Conservation (phyloP, 805 yeast species). For the Zygosaccharomyces bisporus region DNA sequence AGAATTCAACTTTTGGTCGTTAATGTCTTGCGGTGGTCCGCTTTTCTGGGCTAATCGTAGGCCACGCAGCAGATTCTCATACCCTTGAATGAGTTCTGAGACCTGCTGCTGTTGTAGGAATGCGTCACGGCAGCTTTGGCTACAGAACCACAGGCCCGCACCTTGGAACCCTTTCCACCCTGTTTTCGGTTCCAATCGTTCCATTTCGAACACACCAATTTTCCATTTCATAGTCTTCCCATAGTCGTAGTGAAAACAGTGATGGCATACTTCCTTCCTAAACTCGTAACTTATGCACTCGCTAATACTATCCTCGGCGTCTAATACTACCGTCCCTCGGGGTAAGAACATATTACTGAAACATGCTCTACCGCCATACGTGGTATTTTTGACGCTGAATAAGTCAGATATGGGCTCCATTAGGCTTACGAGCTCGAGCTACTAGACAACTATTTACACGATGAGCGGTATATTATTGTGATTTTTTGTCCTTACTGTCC, state of each 20-base stretch:
- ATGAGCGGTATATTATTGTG: not conserved
- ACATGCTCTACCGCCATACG: slow-evolving; percentile 46
- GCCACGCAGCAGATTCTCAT: slow-evolving; percentile 33
- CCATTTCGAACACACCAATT: slow-evolving; percentile 19
- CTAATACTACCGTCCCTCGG: slow-evolving; percentile 40
- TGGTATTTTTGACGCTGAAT: slow-evolving; percentile 18
- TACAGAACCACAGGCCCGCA: slow-evolving; percentile 53
- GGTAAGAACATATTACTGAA: slow-evolving; percentile 44
- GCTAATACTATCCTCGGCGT: slow-evolving; percentile 44
- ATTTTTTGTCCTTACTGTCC: not conserved
- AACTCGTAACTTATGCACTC: slow-evolving; percentile 49
- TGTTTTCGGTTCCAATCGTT: slow-evolving; percentile 4
- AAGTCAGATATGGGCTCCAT: slow-evolving; percentile 3
- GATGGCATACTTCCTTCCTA: slow-evolving; percentile 58
- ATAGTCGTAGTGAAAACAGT: slow-evolving; percentile 47
- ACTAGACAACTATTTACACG: not conserved
- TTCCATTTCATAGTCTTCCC: slow-evolving; percentile 47
- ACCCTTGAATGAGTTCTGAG: slow-evolving; percentile 34
- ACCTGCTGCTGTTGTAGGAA: slow-evolving; percentile 40
- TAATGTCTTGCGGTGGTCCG: slow-evolving; percentile 5
- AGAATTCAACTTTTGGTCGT: slow-evolving; percentile 13
- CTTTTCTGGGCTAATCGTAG: slow-evolving; percentile 34
- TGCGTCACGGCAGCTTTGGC: slow-evolving; percentile 40
- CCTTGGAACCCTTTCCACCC: slow-evolving; percentile 30
- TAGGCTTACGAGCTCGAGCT: not conserved